phyloP scores from a whole-genome alignment of 2,329 filamentous ascomycete species.

The Sporothrix pallida region DNA sequence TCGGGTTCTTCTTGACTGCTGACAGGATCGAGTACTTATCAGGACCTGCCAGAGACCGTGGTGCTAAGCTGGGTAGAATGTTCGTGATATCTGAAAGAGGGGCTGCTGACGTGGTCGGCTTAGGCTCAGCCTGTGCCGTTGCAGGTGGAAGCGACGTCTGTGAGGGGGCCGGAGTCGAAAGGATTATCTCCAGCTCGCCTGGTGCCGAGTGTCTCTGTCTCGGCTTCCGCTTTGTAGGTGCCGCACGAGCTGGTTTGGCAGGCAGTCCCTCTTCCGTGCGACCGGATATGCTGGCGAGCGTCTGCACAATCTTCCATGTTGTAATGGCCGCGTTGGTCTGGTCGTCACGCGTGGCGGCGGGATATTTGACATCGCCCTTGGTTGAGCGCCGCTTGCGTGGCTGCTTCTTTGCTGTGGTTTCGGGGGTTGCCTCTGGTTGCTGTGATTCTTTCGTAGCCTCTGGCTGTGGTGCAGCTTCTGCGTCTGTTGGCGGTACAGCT shows the following conservation, averaged over 20 bases:
- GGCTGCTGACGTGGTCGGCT: neutral
- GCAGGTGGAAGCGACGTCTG: neutral
- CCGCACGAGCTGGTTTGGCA: neutral
- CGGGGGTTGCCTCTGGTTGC: slow-evolving; percentile 16
- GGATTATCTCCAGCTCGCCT: slow-evolving; percentile 24
- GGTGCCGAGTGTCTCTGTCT: slow-evolving; percentile 36
- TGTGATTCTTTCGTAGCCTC: neutral
- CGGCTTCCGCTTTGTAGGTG: slow-evolving; percentile 3
- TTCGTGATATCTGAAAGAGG: slow-evolving; percentile 24
- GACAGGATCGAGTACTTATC: slow-evolving; percentile 52
- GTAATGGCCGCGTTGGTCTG: slow-evolving; percentile 54
- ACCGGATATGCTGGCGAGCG: slow-evolving; percentile 45
- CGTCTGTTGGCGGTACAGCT: neutral
- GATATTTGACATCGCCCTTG: slow-evolving; percentile 45
- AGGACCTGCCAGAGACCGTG: neutral
- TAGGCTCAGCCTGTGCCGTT: neutral
- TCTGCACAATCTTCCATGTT: slow-evolving; percentile 50
- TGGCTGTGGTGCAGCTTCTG: neutral
- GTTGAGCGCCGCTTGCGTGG: slow-evolving; percentile 37
- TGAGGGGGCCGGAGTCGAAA: neutral
- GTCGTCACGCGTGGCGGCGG: slow-evolving; percentile 54
- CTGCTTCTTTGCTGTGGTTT: slow-evolving; percentile 26
- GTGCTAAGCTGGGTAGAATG: neutral
- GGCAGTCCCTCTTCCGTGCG: slow-evolving; percentile 40
- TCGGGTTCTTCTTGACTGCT: slow-evolving; percentile 56